phyloP scores from a whole-genome alignment of 2,329 filamentous ascomycete species.

The Xylaria sp. region DNA sequence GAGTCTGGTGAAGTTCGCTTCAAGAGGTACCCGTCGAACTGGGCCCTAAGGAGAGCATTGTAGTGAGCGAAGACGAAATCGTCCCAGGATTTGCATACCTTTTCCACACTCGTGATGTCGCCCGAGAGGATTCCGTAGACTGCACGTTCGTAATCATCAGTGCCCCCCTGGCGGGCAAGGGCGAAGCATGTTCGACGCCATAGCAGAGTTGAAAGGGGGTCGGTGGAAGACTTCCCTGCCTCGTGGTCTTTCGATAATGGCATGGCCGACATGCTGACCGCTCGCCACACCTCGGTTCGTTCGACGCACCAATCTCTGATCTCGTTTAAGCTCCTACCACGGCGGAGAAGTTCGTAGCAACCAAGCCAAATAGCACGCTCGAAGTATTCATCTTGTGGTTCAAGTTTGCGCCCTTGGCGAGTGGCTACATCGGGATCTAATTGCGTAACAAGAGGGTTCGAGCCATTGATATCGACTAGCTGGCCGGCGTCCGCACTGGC shows the following conservation, averaged over 20 bases:
- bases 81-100: slow-evolving; percentile 82
- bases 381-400: slow-evolving; percentile 86
- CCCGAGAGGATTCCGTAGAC: slow-evolving; percentile 93
- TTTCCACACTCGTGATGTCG: slow-evolving; percentile 80
- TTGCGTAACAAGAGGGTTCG: slow-evolving; percentile 80
- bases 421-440: slow-evolving; percentile 91
- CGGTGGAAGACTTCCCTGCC: slow-evolving; percentile 55
- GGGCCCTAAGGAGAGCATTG: slow-evolving; percentile 82
- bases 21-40: slow-evolving; percentile 79
- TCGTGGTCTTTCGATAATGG: slow-evolving; percentile 65
- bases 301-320: slow-evolving; percentile 89
- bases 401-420: slow-evolving; percentile 79
- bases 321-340: slow-evolving; percentile 78
- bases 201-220: slow-evolving; percentile 64
- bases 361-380: slow-evolving; percentile 92
- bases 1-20: slow-evolving; percentile 64
- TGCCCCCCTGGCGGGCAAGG: slow-evolving; percentile 74
- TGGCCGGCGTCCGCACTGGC: slow-evolving; percentile 66
- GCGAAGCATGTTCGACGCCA: slow-evolving; percentile 84
- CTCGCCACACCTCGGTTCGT: slow-evolving; percentile 89
- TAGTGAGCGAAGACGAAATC: slow-evolving; percentile 89
- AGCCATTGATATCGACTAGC: slow-evolving; percentile 67
- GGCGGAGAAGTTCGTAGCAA: slow-evolving; percentile 92
- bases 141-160: slow-evolving; percentile 83
- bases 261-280: slow-evolving; percentile 80